Percentiles rank a stretch among this genome's conserved stretches.
These are phyloP conservation scores for Blastocystis hominis DNA, from an alignment of 352 stramenopile genomes.

Conservation along the genomic window DNA sequence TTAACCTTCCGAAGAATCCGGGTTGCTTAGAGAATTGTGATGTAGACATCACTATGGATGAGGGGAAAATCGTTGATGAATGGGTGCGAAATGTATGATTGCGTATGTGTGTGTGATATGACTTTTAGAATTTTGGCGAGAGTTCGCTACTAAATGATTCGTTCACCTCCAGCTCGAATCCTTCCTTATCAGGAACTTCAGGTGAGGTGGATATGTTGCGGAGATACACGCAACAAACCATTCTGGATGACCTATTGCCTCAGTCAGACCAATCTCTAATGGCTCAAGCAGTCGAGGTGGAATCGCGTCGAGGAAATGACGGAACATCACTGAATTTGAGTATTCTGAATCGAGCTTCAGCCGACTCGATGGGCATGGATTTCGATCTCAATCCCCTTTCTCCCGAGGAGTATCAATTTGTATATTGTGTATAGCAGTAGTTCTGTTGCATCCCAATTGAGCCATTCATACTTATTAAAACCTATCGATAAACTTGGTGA, in stretches of 20 bases:
- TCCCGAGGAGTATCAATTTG: background rate
- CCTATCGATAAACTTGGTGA: background rate
- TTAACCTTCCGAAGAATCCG: background rate
- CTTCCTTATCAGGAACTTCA: background rate
- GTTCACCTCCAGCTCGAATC: background rate
- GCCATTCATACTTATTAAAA: background rate
- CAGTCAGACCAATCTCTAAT: background rate
- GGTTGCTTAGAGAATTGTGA: background rate
- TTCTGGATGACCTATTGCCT: constrained; percentile 7
- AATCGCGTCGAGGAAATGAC: background rate
- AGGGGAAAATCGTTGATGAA: background rate
- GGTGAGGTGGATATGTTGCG: background rate
- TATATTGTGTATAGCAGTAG: background rate
- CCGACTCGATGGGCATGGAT: background rate
- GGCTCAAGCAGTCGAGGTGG: background rate
- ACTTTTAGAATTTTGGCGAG: background rate
- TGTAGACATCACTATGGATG: constrained; percentile 20
- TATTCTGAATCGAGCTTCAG: background rate
- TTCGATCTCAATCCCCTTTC: background rate
- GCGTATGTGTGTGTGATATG: background rate
- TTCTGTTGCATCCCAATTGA: background rate
- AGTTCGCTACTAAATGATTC: background rate
- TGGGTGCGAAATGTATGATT: background rate
- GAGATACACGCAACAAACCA: background rate
- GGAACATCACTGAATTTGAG: background rate